Conservation (phyloP, 768 basidiomycete species). For the Guyanaporus albipodus region DNA sequence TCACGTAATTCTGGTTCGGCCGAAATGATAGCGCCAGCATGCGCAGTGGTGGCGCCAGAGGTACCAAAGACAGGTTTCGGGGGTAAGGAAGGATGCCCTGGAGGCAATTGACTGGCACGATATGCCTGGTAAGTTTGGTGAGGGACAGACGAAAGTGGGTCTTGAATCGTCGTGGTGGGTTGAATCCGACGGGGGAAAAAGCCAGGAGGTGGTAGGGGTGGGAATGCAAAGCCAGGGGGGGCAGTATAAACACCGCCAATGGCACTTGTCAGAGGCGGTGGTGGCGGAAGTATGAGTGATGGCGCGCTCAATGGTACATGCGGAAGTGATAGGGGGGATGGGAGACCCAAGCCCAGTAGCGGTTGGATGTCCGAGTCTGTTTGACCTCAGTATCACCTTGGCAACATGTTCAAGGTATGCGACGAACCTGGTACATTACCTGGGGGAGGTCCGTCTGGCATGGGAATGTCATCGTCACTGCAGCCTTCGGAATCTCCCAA, state of each 20-base stretch:
- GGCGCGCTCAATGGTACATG: conserved; percentile 17
- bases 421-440: conserved; percentile 22
- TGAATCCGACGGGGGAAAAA: conserved; percentile 59
- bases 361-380: conserved; percentile 10
- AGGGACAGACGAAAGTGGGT: conserved; percentile 71
- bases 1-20: conserved; percentile 89
- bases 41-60: conserved; percentile 42
- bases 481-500: conserved; percentile 41
- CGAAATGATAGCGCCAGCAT: conserved; percentile 63
- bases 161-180: conserved; percentile 56
- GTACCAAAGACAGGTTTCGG: conserved; percentile 34
- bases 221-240: conserved; percentile 22
- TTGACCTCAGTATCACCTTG: neutral
- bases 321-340: conserved; percentile 25
- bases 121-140: conserved; percentile 79
- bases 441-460: conserved; percentile 82
- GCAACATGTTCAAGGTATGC: neutral
- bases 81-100: conserved; percentile 42
- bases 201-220: conserved; percentile 53
- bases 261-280: conserved; percentile 8
- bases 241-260: conserved; percentile 2
- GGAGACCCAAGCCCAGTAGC: neutral
- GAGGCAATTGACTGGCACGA: conserved; percentile 40
- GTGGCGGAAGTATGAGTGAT: conserved; percentile 18
- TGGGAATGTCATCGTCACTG: conserved; percentile 81